These are phyloP conservation scores for Termitomyces heimii DNA, from an alignment of 768 basidiomycete genomes.

Conservation along the genomic window DNA sequence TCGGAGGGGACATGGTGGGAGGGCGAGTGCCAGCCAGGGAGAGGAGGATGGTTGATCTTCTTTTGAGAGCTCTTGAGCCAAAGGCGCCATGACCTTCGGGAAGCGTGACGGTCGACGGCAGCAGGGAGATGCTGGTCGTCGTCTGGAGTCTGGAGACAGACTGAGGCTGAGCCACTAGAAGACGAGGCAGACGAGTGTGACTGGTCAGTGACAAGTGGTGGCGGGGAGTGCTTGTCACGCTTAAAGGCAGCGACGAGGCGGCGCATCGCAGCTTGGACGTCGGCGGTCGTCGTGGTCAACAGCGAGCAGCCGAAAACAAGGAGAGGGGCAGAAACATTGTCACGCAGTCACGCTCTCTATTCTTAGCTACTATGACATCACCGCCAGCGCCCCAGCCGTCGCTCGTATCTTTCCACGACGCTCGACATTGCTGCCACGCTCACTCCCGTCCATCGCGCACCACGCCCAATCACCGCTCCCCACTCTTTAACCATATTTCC, in stretches of 20 bases:
- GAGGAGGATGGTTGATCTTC: slow-evolving; percentile 11
- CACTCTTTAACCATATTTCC: slow-evolving; percentile 53
- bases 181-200: slow-evolving; percentile 52
- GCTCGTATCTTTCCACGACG: slow-evolving; percentile 63
- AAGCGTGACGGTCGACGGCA: slow-evolving; percentile 22
- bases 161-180: slow-evolving; percentile 54
- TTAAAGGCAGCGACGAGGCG: slow-evolving; percentile 59
- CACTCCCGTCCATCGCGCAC: slow-evolving; percentile 52
- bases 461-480: slow-evolving; percentile 43
- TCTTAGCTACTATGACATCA: slow-evolving; percentile 8
- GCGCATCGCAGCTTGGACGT: slow-evolving; percentile 39
- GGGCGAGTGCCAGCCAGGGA: slow-evolving; percentile 25
- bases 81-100: slow-evolving; percentile 48
- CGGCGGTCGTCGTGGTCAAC: slow-evolving; percentile 6
- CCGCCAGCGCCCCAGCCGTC: slow-evolving; percentile 44
- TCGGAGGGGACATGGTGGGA: slow-evolving; percentile 12
- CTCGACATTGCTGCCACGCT: slow-evolving; percentile 41
- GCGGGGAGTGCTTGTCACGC: slow-evolving; percentile 32
- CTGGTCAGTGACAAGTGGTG: slow-evolving; percentile 23
- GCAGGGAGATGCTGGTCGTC: slow-evolving; percentile 34
- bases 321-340: slow-evolving; percentile 9
- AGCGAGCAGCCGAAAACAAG: slow-evolving; percentile 7
- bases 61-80: slow-evolving; percentile 35
- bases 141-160: slow-evolving; percentile 54
- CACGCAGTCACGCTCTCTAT: slow-evolving; percentile 9